Evolutionary conservation across 345 rosid genomes (phyloP), one percentile per base, ranked within the genome.

Genomic region (Erysimum cheiranthoides): DNA sequence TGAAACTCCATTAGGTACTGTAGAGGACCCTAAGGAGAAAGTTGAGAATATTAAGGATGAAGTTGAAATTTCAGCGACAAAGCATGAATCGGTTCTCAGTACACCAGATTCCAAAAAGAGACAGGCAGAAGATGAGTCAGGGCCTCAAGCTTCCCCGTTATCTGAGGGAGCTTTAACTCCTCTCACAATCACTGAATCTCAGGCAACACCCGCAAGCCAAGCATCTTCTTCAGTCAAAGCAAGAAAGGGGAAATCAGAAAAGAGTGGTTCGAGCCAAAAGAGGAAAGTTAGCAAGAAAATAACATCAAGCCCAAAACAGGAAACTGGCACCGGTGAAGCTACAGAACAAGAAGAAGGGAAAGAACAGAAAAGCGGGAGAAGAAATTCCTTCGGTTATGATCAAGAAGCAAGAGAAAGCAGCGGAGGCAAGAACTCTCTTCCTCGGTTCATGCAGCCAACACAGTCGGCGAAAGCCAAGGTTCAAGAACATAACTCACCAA

Each of bases 361-460:
- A 82, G 97, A 88, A 72, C 84, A 80, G 68, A 89, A 84, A 78
- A 83, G 66, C 31, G 91, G 87, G 73, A 92, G 84, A 69, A 86
- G 87, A 57, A 87, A 66, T 59, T 93, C 98, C 27, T 80, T 91
- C 61, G 95, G 91, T 77, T 70, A 34, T 73, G 94, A 85, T 53
- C 90, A 87, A 84, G 98, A 90, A 73, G 86, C 90, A 47, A 82
- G 90, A 74, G 96, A 86, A 53, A 84, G 88, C 78, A 84, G 88
- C 66, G 83, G 84, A 60, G 87, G 87, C 80, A 90, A 84, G 78
- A 85, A 68, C 81, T 83, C 96, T 61, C 52, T 93, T 68, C 99
- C 98, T n/a, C 93, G 73, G 57, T 95, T 95, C 90, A 95, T 95
- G 99, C 98, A 87, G 82, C 96, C 85, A 54, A 93, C 99, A 10